Evolutionary conservation across 139 green algal species (phyloP).

Genomic region (Micromonas pusilla): DNA sequence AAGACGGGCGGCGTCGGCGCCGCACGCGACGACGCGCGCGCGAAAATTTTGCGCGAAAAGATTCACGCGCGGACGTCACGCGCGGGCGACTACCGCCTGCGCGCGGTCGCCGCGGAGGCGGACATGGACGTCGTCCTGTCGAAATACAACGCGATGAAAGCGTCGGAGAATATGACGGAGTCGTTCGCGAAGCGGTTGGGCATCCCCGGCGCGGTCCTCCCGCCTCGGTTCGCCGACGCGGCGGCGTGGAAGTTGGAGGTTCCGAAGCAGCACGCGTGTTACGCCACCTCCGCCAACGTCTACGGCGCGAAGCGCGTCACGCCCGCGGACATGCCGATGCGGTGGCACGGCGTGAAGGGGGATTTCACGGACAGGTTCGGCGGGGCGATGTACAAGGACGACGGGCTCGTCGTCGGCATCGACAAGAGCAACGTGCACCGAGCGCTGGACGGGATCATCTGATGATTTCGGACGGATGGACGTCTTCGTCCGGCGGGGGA

Average conservation of each 20-base stretch:
- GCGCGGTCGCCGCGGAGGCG: neutral
- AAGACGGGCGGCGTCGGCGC: neutral
- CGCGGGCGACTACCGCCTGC: neutral
- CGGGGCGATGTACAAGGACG: neutral
- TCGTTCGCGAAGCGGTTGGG: neutral
- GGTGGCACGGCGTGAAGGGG: neutral
- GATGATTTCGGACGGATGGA: neutral
- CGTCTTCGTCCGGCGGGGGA: too few species aligned
- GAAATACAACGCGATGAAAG: neutral
- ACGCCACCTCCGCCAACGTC: neutral
- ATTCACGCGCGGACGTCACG: neutral
- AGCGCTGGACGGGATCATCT: neutral
- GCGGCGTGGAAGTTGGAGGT: neutral
- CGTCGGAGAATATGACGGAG: too few species aligned
- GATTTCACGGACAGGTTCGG: neutral
- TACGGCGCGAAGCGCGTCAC: neutral
- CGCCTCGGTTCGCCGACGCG: neutral
- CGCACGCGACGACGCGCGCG: neutral
- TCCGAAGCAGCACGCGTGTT: neutral
- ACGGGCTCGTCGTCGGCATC: neutral
- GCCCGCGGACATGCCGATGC: neutral
- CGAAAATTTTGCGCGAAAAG: neutral
- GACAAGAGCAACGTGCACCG: neutral
- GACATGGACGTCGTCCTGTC: neutral
- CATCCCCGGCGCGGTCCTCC: neutral